phyloP scores from a whole-genome alignment of 2,329 filamentous ascomycete species.

The Xylaria hypoxylon region DNA sequence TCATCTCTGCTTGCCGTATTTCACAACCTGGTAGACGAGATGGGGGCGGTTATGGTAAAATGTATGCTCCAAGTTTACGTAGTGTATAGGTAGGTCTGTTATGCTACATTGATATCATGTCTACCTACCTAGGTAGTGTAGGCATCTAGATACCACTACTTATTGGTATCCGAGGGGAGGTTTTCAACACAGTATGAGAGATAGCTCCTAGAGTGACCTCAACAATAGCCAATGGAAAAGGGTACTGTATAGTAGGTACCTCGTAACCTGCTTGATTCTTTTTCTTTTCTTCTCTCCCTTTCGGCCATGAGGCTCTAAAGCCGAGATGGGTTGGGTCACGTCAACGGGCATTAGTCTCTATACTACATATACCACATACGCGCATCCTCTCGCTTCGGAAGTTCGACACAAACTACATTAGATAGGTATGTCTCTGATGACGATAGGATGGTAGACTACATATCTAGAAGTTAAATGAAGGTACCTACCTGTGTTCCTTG shows the following conservation, averaged over 20 bases:
- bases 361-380: not conserved
- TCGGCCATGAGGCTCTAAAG: constrained; percentile 25
- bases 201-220: not conserved
- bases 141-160: not conserved
- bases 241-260: not conserved
- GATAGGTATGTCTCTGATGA: too few relatives aligned
- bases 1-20: not conserved
- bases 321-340: constrained; percentile 12
- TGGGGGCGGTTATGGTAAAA: constrained; percentile 15
- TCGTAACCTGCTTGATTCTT: constrained; percentile 4
- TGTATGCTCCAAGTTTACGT: not conserved
- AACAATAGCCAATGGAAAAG: not conserved
- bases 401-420: not conserved
- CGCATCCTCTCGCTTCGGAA: not conserved
- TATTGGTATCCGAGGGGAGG: constrained; percentile 1
- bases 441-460: not conserved
- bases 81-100: not conserved
- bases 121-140: too few relatives aligned
- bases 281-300: constrained; percentile 1
- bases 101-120: too few relatives aligned
- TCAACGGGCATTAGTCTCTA: constrained; percentile 27
- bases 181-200: constrained; percentile 17
- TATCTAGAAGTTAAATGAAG: not conserved
- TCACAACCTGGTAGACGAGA: not conserved
- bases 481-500: not conserved